Conservation (phyloP, 306 rosid species). For the Dalbergia cochinchinensis region DNA sequence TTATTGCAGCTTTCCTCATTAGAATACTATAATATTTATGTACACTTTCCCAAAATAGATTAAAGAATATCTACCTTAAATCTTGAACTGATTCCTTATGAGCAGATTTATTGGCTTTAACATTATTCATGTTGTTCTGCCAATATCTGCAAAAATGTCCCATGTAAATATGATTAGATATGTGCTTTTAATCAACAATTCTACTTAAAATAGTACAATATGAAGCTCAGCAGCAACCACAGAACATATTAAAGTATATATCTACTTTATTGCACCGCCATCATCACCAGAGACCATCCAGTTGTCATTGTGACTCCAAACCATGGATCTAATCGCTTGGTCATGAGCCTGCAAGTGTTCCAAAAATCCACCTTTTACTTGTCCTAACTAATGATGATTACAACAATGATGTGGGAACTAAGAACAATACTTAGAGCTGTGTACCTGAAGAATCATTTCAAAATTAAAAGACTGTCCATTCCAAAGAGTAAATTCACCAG, state of each 20-base stretch:
- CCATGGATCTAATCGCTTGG: constrained; percentile 98
- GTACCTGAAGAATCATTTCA: constrained; percentile 99
- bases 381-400: constrained; percentile 10
- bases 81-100: constrained; percentile 99
- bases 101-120: constrained; percentile 96
- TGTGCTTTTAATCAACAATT: constrained; percentile 26
- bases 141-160: constrained; percentile 71
- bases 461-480: constrained; percentile 99
- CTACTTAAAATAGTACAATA: constrained; percentile 28
- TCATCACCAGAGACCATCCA: constrained; percentile 99
- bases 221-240: constrained; percentile 33
- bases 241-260: constrained; percentile 34
- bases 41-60: constrained; percentile 4
- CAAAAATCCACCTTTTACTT: constrained; percentile 37
- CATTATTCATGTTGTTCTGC: constrained; percentile 99
- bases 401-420: constrained; percentile 23
- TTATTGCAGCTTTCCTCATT: constrained; percentile 46
- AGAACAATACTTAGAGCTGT: constrained; percentile 24
- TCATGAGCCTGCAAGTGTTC: constrained; percentile 86
- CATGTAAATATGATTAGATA: constrained; percentile 27
- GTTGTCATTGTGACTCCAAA: constrained; percentile 99
- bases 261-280: constrained; percentile 97
- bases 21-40: constrained; percentile 22
- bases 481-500: constrained; percentile 99
- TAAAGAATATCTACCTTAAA: constrained; percentile 67